phyloP scores from a whole-genome alignment of 768 basidiomycete species.

The Leccinum longicurvipes region DNA sequence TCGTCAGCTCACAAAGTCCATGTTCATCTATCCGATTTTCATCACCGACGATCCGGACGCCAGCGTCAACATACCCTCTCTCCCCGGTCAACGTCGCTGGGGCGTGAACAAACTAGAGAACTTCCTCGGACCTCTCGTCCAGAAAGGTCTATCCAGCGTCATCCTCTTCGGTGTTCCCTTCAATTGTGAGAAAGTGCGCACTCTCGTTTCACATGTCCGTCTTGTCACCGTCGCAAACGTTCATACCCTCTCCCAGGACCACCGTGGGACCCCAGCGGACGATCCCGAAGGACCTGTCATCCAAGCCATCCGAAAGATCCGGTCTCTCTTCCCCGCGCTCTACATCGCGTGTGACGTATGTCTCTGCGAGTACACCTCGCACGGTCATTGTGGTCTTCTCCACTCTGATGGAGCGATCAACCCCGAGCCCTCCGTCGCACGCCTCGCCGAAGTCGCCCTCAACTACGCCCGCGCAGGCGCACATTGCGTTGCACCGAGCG shows the following conservation, averaged over 20 bases:
- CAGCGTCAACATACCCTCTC: conserved; percentile 65
- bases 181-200: conserved; percentile 66
- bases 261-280: conserved; percentile 82
- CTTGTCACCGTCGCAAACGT: not conserved
- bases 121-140: conserved; percentile 83
- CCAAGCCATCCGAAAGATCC: conserved; percentile 79
- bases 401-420: conserved; percentile 74
- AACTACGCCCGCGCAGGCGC: conserved; percentile 94
- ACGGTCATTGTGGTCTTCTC: conserved; percentile 92
- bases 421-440: conserved; percentile 71
- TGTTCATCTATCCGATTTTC: conserved; percentile 99
- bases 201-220: not conserved
- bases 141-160: conserved; percentile 87
- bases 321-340: conserved; percentile 72
- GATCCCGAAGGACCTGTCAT: conserved; percentile 91
- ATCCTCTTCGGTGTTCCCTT: conserved; percentile 94
- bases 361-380: conserved; percentile 98
- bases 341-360: conserved; percentile 96
- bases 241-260: conserved; percentile 52
- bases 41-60: conserved; percentile 93
- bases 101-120: conserved; percentile 89
- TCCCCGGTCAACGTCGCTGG: conserved; percentile 92
- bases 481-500: conserved; percentile 96
- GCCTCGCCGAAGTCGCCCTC: conserved; percentile 90
- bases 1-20: conserved; percentile 76